A percentile compares a stretch with the other conserved stretches of the same genome.
phyloP scores from a whole-genome alignment of 202 grass and related monocot species.

The Musa balbisiana region DNA sequence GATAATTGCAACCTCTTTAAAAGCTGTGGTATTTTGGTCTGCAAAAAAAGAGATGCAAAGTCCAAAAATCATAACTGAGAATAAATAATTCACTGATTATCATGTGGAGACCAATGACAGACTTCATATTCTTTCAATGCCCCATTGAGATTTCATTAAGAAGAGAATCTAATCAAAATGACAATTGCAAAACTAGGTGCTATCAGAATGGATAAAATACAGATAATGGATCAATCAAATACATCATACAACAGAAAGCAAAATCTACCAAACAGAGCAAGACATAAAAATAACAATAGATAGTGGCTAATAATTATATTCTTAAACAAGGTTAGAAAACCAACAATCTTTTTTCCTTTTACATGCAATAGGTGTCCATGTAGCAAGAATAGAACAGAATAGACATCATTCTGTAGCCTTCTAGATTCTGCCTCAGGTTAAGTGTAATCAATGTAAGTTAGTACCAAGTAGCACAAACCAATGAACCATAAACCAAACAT shows the following conservation, averaged over 20 bases:
- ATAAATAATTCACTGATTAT: background rate
- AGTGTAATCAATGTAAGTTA: too few relatives aligned
- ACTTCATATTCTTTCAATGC: background rate
- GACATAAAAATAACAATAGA: background rate
- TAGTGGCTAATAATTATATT: background rate
- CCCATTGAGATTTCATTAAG: background rate
- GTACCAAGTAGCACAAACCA: too few relatives aligned
- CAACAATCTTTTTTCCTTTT: too few relatives aligned
- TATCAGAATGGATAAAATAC: background rate
- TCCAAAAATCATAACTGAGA: background rate
- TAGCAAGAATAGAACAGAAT: too few relatives aligned
- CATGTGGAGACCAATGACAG: too few relatives aligned
- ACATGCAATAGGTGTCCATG: too few relatives aligned
- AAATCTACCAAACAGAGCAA: too few relatives aligned
- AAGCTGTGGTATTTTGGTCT: constrained; percentile 99
- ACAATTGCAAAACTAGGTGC: background rate
- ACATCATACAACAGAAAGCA: too few relatives aligned
- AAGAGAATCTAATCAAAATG: background rate
- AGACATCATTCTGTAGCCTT: too few relatives aligned
- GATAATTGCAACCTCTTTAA: constrained; percentile 98
- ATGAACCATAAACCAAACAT: too few relatives aligned
- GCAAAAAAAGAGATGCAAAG: background rate
- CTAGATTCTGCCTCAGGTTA: too few relatives aligned
- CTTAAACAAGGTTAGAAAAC: background rate
- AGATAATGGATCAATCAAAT: too few relatives aligned